Evolutionary conservation across 2,329 filamentous ascomycete genomes (phyloP).

Genomic region (Biscogniauxia marginata): DNA sequence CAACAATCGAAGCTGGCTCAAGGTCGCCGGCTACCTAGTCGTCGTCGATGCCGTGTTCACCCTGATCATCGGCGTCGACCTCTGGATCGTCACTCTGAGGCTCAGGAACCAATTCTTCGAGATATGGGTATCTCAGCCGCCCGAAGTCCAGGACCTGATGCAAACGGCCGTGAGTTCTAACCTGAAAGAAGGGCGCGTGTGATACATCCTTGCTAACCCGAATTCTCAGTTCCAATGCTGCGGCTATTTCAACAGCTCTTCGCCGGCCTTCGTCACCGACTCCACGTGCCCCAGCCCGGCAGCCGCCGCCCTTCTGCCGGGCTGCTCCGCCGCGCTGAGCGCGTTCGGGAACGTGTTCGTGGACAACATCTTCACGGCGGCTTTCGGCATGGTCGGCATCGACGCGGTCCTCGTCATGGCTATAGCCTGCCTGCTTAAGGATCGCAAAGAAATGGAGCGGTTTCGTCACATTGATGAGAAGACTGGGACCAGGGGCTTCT

Average conservation of each 20-base stretch:
- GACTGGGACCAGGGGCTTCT: conserved; percentile 49
- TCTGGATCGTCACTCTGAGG: conserved; percentile 73
- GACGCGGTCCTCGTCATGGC: conserved; percentile 68
- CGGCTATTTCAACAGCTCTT: conserved; percentile 71
- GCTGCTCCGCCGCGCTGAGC: conserved; percentile 67
- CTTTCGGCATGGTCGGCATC: conserved; percentile 75
- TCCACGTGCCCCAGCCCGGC: conserved; percentile 66
- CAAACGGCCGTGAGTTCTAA: conserved; percentile 60
- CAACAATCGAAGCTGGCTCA: conserved; percentile 67
- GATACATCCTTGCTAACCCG: conserved; percentile 23
- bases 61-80: conserved; percentile 61
- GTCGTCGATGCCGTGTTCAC: conserved; percentile 63
- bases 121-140: conserved; percentile 59
- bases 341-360: conserved; percentile 69
- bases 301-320: conserved; percentile 66
- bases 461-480: conserved; percentile 84
- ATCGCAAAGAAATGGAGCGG: conserved; percentile 74
- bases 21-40: conserved; percentile 64
- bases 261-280: conserved; percentile 70
- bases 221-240: conserved; percentile 70
- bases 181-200: background rate
- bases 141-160: conserved; percentile 63
- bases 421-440: conserved; percentile 74
- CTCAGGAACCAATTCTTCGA: conserved; percentile 61
- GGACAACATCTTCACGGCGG: conserved; percentile 73